Percentiles rank a stretch among this genome's conserved stretches.
These are phyloP conservation scores for Thelonectria blattea DNA, from an alignment of 2,329 filamentous ascomycete species.

Conservation along the genomic window DNA sequence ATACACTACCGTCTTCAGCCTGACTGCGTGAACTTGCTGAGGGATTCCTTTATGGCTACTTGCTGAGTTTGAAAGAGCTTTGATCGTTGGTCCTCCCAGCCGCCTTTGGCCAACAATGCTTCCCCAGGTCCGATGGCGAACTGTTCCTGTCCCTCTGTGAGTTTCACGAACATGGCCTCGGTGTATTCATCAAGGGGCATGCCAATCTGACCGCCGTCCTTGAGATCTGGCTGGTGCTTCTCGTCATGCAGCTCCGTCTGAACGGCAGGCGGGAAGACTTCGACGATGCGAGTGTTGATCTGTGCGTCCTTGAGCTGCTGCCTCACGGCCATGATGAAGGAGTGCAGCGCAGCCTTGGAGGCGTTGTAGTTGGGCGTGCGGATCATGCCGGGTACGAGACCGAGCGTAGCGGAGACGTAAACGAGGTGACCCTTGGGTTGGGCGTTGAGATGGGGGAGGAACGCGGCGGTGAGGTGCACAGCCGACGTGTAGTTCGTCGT, in stretches of 20 bases:
- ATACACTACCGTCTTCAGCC: neutral
- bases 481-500: slow-evolving; percentile 31
- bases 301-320: slow-evolving; percentile 27
- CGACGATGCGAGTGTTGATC: slow-evolving; percentile 23
- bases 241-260: slow-evolving; percentile 32
- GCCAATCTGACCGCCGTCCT: slow-evolving; percentile 37
- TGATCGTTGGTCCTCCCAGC: slow-evolving; percentile 24
- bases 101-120: slow-evolving; percentile 22
- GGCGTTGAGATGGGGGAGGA: slow-evolving; percentile 30
- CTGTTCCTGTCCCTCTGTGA: slow-evolving; percentile 23
- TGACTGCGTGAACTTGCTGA: slow-evolving; percentile 33
- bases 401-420: slow-evolving; percentile 26
- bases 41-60: slow-evolving; percentile 4
- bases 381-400: slow-evolving; percentile 22
- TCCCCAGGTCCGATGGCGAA: slow-evolving; percentile 29
- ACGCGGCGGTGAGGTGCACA: slow-evolving; percentile 29
- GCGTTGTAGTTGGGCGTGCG: slow-evolving; percentile 31
- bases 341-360: slow-evolving; percentile 33
- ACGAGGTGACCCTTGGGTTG: slow-evolving; percentile 19
- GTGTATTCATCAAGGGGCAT: slow-evolving; percentile 49
- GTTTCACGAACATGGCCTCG: slow-evolving; percentile 40
- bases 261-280: slow-evolving; percentile 34
- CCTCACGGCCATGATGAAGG: slow-evolving; percentile 28
- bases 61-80: slow-evolving; percentile 25
- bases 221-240: slow-evolving; percentile 24